Evolutionary conservation across 768 basidiomycete genomes (phyloP), one percentile per base, ranked within the genome.

Genomic region (Tricholomella constricta): DNA sequence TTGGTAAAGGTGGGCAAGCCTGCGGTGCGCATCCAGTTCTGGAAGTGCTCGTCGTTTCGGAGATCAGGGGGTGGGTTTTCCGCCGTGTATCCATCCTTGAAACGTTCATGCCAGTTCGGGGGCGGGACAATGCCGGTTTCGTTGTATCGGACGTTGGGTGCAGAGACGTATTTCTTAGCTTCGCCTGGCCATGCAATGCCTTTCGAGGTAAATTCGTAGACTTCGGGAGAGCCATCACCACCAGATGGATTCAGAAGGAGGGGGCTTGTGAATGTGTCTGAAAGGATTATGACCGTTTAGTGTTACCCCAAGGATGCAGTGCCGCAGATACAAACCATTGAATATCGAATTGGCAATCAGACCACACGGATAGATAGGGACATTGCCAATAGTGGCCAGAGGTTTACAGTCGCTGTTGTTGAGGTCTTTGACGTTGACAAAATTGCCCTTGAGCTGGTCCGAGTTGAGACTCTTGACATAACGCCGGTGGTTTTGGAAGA

Each of bases 21-120:
- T 1, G 97, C 93, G 2, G 95, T 97, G 53, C 96, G 84, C 97
- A 99, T 99, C 97, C 97, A 99, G 66, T 96, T 95, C 72, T 98
- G 96, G 77, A 99, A 98, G 62, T 91, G 94, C 69, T 98, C 91
- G 64, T 98, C 87, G 2, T 61, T 59, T 47, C 76, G 73, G 31
- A 98, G 75, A 65, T 97, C 74, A 1, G 94, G 95, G 17, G 87
- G 85, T 14, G 81, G 81, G 56, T 77, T 83, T 4, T 70, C 69
- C 1, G 72, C 65, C 3, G 83, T 84, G 62, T 97, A 98, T 51
- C 80, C 80, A 55, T 88, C 68, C 1, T 93, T 92, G 73, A 78
- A 98, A 49, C 79, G 79, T 27, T 68, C 64, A 1, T 60, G 68
- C 97, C 97, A 99, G 71, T 97, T 98, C 5, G 97, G 97, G 25